Percentiles rank a stretch among this genome's conserved stretches.
These are phyloP conservation scores for Niveomyces coronatus DNA, from an alignment of 2,329 filamentous ascomycete species.

Conservation along the genomic window DNA sequence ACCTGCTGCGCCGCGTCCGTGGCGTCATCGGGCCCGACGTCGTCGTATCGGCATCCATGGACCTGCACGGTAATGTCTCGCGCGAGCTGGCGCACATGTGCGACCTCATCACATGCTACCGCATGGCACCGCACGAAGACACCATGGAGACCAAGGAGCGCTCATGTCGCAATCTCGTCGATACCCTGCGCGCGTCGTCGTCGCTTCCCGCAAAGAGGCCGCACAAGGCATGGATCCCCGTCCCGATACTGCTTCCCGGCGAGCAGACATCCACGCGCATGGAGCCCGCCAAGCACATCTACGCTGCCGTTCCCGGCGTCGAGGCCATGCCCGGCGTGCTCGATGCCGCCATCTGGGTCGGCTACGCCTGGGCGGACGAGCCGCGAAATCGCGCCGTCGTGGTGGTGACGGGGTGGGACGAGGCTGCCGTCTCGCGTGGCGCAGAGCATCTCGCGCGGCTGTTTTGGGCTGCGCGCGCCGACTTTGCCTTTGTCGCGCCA, in stretches of 20 bases:
- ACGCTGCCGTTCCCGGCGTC: conserved; percentile 34
- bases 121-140: conserved; percentile 42
- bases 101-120: conserved; percentile 43
- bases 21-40: conserved; percentile 33
- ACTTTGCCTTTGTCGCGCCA: conserved; percentile 42
- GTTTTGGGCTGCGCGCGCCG: conserved; percentile 36
- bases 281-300: conserved; percentile 41
- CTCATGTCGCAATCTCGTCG: conserved; percentile 38
- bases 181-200: conserved; percentile 21
- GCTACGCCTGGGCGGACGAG: conserved; percentile 46
- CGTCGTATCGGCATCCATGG: conserved; percentile 44
- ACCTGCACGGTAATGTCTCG: conserved; percentile 45
- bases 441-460: conserved; percentile 34
- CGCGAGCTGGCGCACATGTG: conserved; percentile 35
- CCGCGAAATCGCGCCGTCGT: conserved; percentile 39
- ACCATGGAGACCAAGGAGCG: conserved; percentile 38
- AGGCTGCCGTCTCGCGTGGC: conserved; percentile 23
- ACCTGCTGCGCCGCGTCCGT: conserved; percentile 35
- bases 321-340: conserved; percentile 31
- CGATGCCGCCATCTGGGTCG: conserved; percentile 45
- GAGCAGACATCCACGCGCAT: conserved; percentile 45
- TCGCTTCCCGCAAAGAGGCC: conserved; percentile 27
- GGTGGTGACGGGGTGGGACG: conserved; percentile 41
- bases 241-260: conserved; percentile 41
- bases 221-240: conserved; percentile 40